Evolutionary conservation across 805 yeast genomes (phyloP).

Genomic region (Candida methanosorbosa): DNA sequence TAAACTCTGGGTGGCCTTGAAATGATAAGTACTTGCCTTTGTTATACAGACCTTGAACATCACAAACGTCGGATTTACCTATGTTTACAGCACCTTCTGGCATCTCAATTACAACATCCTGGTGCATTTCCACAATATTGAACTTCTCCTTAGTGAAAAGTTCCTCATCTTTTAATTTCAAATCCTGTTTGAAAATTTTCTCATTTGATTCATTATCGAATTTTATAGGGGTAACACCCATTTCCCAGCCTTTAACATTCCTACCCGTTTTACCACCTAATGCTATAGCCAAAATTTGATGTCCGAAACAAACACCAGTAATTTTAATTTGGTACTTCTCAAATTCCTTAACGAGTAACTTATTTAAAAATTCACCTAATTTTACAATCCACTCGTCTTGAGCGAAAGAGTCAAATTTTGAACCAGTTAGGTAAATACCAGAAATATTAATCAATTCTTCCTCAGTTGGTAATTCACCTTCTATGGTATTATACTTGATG

Average conservation of each 20-base stretch:
- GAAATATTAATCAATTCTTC: conserved; percentile 18
- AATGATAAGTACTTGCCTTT: conserved; percentile 48
- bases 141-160: conserved; percentile 13
- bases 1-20: conserved; percentile 90
- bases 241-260: conserved; percentile 66
- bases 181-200: conserved; percentile 12
- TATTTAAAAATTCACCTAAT: conserved; percentile 27
- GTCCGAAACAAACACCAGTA: conserved; percentile 82
- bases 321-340: conserved; percentile 30
- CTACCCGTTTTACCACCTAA: conserved; percentile 52
- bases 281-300: conserved; percentile 65
- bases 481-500: conserved; percentile 30
- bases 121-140: conserved; percentile 47
- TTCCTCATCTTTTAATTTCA: conserved; percentile 8
- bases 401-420: conserved; percentile 37
- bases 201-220: conserved; percentile 26
- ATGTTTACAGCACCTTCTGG: not conserved
- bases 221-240: conserved; percentile 45
- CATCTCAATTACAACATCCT: conserved; percentile 40
- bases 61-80: conserved; percentile 38
- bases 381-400: conserved; percentile 32
- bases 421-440: conserved; percentile 46
- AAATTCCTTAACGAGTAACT: conserved; percentile 4
- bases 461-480: conserved; percentile 12
- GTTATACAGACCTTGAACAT: conserved; percentile 59